A percentile compares a stretch with the other conserved stretches of the same genome.
Conservation (phyloP, 139 green algal species). For the Coelastrella sp. region DNA sequence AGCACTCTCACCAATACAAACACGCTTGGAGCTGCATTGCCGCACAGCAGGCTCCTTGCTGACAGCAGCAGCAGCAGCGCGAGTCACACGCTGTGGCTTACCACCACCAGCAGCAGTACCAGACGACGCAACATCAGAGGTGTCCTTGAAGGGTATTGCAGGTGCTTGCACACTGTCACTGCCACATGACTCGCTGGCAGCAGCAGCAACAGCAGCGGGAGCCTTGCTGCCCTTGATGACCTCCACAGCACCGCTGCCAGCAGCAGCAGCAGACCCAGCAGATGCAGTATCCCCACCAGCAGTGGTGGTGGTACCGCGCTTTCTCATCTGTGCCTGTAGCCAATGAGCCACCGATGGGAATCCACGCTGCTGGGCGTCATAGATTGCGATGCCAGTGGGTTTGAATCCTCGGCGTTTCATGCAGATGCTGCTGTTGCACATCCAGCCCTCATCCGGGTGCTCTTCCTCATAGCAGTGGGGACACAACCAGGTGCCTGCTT, state of each 20-base stretch:
- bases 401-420: slow-evolving; percentile 70
- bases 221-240: not conserved
- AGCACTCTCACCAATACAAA: slow-evolving; percentile 16
- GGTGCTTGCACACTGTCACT: not conserved
- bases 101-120: not conserved
- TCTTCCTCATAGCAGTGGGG: slow-evolving; percentile 84
- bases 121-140: not conserved
- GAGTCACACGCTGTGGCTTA: not conserved
- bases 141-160: not conserved
- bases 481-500: slow-evolving; percentile 72
- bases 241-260: not conserved
- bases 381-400: slow-evolving; percentile 83
- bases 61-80: slow-evolving; percentile 17
- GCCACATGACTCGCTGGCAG: slow-evolving; percentile 9
- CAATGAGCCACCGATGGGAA: slow-evolving; percentile 75
- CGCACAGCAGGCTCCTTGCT: not conserved
- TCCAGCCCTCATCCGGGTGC: slow-evolving; percentile 74
- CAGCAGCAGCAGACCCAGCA: not conserved
- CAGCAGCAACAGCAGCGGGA: slow-evolving; percentile 12
- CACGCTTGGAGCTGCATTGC: too few relatives aligned
- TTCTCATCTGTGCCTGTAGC: slow-evolving; percentile 62
- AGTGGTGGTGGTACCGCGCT: not conserved
- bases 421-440: slow-evolving; percentile 87
- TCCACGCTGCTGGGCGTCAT: slow-evolving; percentile 67
- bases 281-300: not conserved